Evolutionary conservation across 345 rosid genomes (phyloP).

Genomic region (Murraya koenigii): DNA sequence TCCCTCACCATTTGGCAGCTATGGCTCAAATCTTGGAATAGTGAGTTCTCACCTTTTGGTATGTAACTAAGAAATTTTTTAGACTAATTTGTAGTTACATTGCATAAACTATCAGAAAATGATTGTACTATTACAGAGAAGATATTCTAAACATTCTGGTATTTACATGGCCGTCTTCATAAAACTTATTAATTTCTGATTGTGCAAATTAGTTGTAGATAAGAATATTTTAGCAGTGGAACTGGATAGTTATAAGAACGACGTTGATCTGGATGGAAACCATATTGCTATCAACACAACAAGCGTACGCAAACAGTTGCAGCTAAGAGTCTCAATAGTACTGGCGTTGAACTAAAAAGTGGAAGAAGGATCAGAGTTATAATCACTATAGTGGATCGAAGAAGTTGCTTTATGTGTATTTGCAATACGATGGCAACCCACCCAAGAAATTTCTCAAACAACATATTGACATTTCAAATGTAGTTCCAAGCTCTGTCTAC

Average conservation of each 20-base stretch:
- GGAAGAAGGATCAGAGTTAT: constrained; percentile 23
- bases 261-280: constrained; percentile 33
- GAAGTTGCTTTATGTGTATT: constrained; percentile 16
- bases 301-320: constrained; percentile 12
- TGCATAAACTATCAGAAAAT: too few species aligned
- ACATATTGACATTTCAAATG: constrained; percentile 20
- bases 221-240: constrained; percentile 31
- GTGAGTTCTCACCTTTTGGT: too few species aligned
- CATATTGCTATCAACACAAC: too few species aligned
- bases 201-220: not conserved
- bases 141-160: too few species aligned
- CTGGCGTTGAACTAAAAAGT: constrained; percentile 36
- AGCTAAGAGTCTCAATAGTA: constrained; percentile 21
- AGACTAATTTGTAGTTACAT: too few species aligned
- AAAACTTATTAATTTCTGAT: too few species aligned
- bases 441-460: constrained; percentile 23
- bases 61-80: too few species aligned
- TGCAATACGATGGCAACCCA: constrained; percentile 27
- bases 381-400: constrained; percentile 20
- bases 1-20: not conserved
- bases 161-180: too few species aligned
- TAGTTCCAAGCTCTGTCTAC: constrained; percentile 25
- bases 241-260: constrained; percentile 38
- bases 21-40: too few species aligned
- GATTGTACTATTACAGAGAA: too few species aligned